Evolutionary conservation across 257 asterid species (phyloP).

Genomic region (Apocynum venetum): DNA sequence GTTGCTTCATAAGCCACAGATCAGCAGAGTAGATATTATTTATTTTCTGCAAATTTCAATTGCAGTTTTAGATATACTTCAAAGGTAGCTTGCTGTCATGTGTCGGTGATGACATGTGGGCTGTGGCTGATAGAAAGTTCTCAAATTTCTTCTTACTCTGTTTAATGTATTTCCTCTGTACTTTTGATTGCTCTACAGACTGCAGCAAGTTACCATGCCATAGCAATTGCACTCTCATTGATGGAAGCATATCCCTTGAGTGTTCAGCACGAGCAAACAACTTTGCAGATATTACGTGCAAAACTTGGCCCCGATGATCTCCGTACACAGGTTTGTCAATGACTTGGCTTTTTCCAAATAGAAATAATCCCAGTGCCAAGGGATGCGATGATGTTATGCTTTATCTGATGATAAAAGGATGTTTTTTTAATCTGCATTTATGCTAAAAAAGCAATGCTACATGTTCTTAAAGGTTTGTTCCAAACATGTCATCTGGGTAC

Average conservation of each 20-base stretch:
- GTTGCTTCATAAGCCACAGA: not conserved
- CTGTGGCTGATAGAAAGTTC: not conserved
- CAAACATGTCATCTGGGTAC: not conserved
- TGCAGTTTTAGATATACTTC: not conserved
- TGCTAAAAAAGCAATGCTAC: not conserved
- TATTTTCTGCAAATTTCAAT: not conserved
- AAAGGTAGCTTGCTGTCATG: not conserved
- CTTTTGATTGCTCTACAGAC: constrained; percentile 47
- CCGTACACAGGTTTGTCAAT: constrained; percentile 71
- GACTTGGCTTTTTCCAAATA: constrained; percentile 17
- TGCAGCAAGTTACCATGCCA: constrained; percentile 96
- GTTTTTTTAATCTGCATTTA: not conserved
- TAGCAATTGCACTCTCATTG: constrained; percentile 90
- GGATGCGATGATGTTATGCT: not conserved
- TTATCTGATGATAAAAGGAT: not conserved
- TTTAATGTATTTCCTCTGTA: constrained; percentile 19
- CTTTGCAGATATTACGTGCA: constrained; percentile 77
- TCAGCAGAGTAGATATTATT: not conserved
- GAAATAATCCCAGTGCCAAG: not conserved
- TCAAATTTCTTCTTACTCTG: not conserved
- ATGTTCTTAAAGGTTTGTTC: not conserved
- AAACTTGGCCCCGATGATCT: constrained; percentile 94
- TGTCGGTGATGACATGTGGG: not conserved
- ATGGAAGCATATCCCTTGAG: constrained; percentile 96
- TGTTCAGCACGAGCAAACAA: constrained; percentile 94